These are phyloP conservation scores for Colletotrichum magnum DNA, from an alignment of 2,329 filamentous ascomycete species.

Conservation along the genomic window DNA sequence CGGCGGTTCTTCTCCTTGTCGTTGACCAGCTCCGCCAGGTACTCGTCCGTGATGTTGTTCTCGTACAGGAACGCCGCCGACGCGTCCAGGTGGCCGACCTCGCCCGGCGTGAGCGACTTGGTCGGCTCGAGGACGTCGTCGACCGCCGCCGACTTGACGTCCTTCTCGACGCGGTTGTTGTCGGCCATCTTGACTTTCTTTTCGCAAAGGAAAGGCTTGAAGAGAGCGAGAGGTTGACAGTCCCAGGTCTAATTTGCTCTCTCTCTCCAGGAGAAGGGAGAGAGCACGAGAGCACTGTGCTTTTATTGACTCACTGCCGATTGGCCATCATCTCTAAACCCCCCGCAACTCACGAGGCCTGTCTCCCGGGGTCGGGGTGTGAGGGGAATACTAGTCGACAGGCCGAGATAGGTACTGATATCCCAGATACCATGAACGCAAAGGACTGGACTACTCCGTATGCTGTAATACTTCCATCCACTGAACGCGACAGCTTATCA, in stretches of 20 bases:
- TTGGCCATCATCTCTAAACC: slow-evolving; percentile 33
- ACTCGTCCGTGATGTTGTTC: slow-evolving; percentile 58
- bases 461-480: slow-evolving; percentile 2
- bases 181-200: slow-evolving; percentile 21
- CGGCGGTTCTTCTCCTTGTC: slow-evolving; percentile 52
- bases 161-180: slow-evolving; percentile 15
- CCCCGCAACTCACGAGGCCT: slow-evolving; percentile 11
- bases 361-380: slow-evolving; percentile 26
- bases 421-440: slow-evolving; percentile 25
- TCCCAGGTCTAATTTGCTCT: background rate
- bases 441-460: background rate
- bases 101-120: slow-evolving; percentile 35
- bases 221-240: background rate
- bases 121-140: slow-evolving; percentile 37
- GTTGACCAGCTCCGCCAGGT: slow-evolving; percentile 59
- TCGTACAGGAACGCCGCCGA: slow-evolving; percentile 64
- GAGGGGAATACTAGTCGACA: background rate
- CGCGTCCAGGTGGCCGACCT: slow-evolving; percentile 57
- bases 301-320: slow-evolving; percentile 28
- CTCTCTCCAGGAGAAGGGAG: background rate
- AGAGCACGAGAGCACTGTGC: slow-evolving; percentile 1
- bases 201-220: background rate
- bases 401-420: background rate
- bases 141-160: slow-evolving; percentile 17
- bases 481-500: slow-evolving; percentile 19